Percentiles rank a stretch among this genome's conserved stretches.
Conservation (phyloP, 208 protist species). For the Wallacemonas rigidus region DNA sequence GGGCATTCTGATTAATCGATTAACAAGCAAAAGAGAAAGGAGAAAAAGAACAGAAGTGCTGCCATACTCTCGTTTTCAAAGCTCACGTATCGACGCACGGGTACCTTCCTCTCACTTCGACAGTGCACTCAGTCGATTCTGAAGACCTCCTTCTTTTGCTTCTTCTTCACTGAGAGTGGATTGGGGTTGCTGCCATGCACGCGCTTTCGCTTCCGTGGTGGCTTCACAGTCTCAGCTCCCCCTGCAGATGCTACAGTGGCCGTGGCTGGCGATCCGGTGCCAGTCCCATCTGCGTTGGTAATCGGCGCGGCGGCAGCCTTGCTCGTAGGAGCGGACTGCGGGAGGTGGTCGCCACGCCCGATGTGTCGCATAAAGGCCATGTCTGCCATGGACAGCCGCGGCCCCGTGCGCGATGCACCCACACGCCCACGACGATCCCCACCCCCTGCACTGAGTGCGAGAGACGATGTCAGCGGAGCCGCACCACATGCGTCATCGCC, state of each 20-base stretch:
- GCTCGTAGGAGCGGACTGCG: background rate
- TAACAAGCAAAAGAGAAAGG: background rate
- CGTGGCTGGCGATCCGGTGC: background rate
- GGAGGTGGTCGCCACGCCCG: constrained; percentile 17
- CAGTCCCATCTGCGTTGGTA: background rate
- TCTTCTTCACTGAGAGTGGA: constrained; percentile 85
- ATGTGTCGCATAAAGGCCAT: constrained; percentile 63
- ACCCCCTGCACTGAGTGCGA: background rate
- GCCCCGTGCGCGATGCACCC: background rate
- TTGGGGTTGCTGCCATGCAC: constrained; percentile 44
- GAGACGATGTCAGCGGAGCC: background rate
- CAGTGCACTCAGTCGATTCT: constrained; percentile 29
- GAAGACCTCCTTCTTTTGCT: constrained; percentile 67
- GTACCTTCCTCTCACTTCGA: constrained; percentile 1
- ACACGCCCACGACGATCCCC: background rate
- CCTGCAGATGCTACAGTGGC: background rate
- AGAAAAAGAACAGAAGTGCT: too few relatives aligned
- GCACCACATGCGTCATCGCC: background rate
- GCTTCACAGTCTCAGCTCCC: background rate
- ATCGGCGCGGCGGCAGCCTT: background rate
- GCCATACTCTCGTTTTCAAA: too few relatives aligned
- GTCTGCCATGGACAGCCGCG: constrained; percentile 42
- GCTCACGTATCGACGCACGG: background rate
- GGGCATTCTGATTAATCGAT: background rate
- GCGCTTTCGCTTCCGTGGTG: constrained; percentile 15